Conservation (phyloP, 768 basidiomycete genomes). For the button mushroom (Agaricus bisporus) region DNA sequence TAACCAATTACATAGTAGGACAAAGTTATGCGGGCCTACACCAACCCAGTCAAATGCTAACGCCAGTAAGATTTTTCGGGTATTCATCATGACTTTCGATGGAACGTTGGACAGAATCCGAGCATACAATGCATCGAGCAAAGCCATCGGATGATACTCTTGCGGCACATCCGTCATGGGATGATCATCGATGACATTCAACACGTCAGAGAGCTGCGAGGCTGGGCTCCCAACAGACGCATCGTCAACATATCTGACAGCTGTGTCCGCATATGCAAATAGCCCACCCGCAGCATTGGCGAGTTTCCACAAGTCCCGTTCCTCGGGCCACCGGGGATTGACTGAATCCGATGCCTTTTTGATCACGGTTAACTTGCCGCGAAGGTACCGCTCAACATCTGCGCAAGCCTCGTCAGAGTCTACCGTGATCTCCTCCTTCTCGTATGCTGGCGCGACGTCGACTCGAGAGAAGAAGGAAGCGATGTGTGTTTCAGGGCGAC, state of each 20-base stretch:
- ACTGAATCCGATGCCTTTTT: background rate
- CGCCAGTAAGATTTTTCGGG: background rate
- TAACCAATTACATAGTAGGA: background rate
- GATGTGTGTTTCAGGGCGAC: background rate
- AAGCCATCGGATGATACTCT: slow-evolving; percentile 1
- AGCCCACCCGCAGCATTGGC: background rate
- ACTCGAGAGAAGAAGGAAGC: background rate
- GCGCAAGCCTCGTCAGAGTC: background rate
- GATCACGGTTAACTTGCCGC: background rate
- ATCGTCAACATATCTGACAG: background rate
- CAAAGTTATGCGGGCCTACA: no score
- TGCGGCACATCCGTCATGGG: background rate
- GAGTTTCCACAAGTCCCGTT: background rate
- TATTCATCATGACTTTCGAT: background rate
- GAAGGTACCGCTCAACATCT: slow-evolving; percentile 1
- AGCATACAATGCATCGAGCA: slow-evolving; percentile 7
- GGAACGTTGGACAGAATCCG: background rate
- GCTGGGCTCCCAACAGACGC: background rate
- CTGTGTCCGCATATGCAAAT: background rate
- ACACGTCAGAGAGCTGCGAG: background rate
- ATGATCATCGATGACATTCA: background rate
- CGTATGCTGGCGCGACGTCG: background rate
- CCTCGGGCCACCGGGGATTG: background rate
- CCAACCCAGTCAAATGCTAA: no score
- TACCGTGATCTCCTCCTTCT: background rate